Conservation (phyloP, 148 eudicot genomes). For the Linanthus parryae region DNA sequence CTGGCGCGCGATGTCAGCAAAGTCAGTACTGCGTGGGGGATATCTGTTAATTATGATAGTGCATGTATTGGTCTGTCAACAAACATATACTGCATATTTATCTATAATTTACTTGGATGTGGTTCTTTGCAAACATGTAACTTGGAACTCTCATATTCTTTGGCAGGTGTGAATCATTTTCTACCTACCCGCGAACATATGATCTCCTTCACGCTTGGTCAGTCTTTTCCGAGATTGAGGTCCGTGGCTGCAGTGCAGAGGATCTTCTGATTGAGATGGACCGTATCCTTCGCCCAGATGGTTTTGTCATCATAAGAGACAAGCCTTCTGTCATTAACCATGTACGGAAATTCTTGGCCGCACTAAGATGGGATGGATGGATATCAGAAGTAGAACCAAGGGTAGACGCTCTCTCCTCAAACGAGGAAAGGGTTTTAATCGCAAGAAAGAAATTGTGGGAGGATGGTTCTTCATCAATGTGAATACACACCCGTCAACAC, state of each 20-base stretch:
- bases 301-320: constrained; percentile 65
- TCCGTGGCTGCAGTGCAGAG: constrained; percentile 54
- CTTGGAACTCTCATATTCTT: background rate
- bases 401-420: constrained; percentile 48
- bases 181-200: constrained; percentile 77
- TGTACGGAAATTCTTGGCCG: constrained; percentile 33
- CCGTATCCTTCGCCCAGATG: constrained; percentile 59
- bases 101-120: too few species aligned
- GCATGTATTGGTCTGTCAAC: too few species aligned
- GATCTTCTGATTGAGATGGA: constrained; percentile 75
- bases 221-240: constrained; percentile 48
- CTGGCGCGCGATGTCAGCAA: too few species aligned
- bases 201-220: constrained; percentile 77
- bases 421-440: constrained; percentile 62
- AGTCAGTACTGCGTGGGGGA: too few species aligned
- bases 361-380: constrained; percentile 59
- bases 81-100: background rate
- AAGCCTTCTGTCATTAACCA: constrained; percentile 33
- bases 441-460: constrained; percentile 54
- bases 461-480: constrained; percentile 20
- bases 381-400: constrained; percentile 56
- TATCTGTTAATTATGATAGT: too few species aligned
- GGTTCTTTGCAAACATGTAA: too few species aligned
- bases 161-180: constrained; percentile 72
- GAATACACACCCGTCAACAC: constrained; percentile 17